Base-by-base conservation (phyloP, 1,284 basidiomycete genomes). In the Papiliotrema flavescens region DNA sequence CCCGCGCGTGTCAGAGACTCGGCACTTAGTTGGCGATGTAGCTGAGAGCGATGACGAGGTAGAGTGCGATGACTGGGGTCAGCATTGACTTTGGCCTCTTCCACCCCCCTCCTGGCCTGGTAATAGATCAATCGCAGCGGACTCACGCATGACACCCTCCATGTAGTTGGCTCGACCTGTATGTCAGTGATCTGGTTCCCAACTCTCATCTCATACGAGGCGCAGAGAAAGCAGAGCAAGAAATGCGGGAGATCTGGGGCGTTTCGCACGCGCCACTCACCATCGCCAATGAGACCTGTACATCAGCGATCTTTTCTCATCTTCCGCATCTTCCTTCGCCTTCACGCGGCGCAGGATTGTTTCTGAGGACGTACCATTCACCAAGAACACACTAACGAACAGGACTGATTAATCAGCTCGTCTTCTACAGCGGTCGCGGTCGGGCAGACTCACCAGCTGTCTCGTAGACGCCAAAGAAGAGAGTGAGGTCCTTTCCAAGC, bases 331-430 rank as follows among this genome's bases (percentile, higher is more conserved):
- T 32, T 32, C 28, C 28, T n/a, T 32, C 28, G 28, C 28, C 5
- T 32, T 11, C 28, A 11, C n/a, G 28, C 28, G 6, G 28, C 28
- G 11, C 11, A 32, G 39, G n/a, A n/a, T n/a, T n/a, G n/a, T n/a
- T n/a, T 73, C 86, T 82, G 87, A 85, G 56, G 89, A 82, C 15
- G 90, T 79, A 23, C 88, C 82, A 73, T 89, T 89, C 53, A 89
- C 87, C 19, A 93, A 82, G 58, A 93, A 77, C 24, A 92, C 88
- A 8, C 88, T 89, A 22, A 89, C 87, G 67, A 94, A 93, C 56
- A 94, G 80, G 79, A 56, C 92, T 84, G 2, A 90, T 94, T 84
- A 90, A 75, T 23, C 72, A 72, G 55, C 69, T 69, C 15, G n/a
- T n/a, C 34, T 24, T 13, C 14, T 32, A 3, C n/a, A 15, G 32